Conservation (phyloP, 2,329 filamentous ascomycete genomes). For the Penicillium sp. region DNA sequence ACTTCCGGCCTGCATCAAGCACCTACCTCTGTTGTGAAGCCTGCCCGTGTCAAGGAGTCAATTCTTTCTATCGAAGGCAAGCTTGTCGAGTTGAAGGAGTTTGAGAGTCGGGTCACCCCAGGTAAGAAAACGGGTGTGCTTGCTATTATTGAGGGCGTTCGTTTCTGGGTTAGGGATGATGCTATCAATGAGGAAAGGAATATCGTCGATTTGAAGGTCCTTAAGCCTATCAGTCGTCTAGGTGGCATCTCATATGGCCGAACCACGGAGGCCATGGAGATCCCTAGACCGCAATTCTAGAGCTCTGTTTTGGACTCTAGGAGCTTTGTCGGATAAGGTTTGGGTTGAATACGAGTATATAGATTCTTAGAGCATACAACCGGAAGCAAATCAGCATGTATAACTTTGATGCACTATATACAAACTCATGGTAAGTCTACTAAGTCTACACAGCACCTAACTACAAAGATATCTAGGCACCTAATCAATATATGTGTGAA, state of each 20-base stretch:
- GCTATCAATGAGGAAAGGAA: constrained; percentile 75
- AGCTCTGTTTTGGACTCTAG: background rate
- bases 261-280: constrained; percentile 66
- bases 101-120: constrained; percentile 66
- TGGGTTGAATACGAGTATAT: background rate
- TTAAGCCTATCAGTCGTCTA: constrained; percentile 72
- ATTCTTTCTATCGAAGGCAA: constrained; percentile 80
- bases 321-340: background rate
- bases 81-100: constrained; percentile 71
- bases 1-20: constrained; percentile 72
- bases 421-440: background rate
- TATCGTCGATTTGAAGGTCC: constrained; percentile 69
- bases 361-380: background rate
- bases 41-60: constrained; percentile 75
- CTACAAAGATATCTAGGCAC: too few relatives aligned
- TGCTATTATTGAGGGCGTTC: constrained; percentile 75
- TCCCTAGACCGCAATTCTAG: constrained; percentile 47
- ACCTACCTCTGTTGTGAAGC: constrained; percentile 62
- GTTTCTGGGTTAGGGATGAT: constrained; percentile 88
- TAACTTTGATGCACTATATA: background rate
- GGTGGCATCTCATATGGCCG: constrained; percentile 85
- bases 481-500: background rate
- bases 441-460: background rate
- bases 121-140: constrained; percentile 74
- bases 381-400: background rate